Conservation (phyloP, 1,284 basidiomycete species). For the Wolfiporia cocos region DNA sequence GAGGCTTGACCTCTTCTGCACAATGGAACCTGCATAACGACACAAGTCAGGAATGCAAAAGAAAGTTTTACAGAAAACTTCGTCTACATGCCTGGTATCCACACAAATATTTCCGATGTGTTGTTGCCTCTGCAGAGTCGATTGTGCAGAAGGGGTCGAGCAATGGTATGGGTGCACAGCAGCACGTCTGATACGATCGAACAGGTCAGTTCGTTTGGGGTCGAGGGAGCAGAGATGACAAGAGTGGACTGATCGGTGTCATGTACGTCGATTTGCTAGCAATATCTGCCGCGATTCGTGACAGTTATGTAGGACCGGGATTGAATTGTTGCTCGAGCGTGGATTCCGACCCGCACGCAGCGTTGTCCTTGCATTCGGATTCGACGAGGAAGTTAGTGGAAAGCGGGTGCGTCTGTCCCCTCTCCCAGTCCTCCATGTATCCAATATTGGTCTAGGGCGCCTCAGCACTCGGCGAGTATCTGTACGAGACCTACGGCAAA, state of each 20-base stretch:
- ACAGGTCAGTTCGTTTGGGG: conserved; percentile 55
- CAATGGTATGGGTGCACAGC: no score
- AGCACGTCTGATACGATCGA: neutral
- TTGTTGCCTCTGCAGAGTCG: no score
- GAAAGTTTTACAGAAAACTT: no score
- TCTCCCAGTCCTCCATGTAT: neutral
- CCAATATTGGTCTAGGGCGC: conserved; percentile 37
- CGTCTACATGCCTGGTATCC: no score
- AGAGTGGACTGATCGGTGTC: conserved; percentile 51
- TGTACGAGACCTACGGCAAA: conserved; percentile 45
- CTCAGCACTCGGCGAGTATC: conserved; percentile 33
- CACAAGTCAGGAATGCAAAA: no score
- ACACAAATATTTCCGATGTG: no score
- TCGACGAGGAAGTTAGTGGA: conserved; percentile 64
- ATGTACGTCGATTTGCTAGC: conserved; percentile 31
- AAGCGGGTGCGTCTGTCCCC: conserved; percentile 26
- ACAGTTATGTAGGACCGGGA: conserved; percentile 32
- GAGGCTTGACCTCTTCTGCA: no score
- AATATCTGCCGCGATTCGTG: neutral
- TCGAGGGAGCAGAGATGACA: conserved; percentile 58
- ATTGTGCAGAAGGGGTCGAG: no score
- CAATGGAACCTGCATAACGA: no score
- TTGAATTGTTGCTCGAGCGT: conserved; percentile 48
- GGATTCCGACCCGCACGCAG: conserved; percentile 47
- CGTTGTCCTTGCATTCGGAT: conserved; percentile 61